Conservation (phyloP, 23 red algal genomes). For the Agarophyton chilense region DNA sequence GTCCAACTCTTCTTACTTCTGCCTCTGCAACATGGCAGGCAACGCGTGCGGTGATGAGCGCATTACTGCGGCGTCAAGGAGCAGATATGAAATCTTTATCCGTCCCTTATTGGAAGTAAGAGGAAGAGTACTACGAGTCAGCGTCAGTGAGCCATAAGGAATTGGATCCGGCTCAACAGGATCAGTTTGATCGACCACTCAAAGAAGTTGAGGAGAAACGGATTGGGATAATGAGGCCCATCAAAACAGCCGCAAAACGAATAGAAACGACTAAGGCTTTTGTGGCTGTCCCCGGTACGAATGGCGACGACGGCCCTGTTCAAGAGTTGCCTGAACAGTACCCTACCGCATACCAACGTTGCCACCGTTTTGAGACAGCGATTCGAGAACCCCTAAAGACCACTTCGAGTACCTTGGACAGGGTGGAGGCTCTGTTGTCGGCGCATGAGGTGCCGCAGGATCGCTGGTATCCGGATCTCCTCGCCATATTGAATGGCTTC, state of each 20-base stretch:
- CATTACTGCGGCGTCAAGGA: not conserved
- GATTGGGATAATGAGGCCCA: not conserved
- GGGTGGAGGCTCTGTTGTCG: not conserved
- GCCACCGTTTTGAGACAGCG: not conserved
- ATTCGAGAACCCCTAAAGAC: not conserved
- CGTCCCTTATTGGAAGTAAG: not conserved
- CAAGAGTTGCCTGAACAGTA: too few species aligned
- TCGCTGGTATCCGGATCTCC: not conserved
- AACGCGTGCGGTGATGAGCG: not conserved
- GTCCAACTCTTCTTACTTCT: not conserved
- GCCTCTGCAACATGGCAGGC: not conserved
- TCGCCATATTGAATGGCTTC: conserved; percentile 7
- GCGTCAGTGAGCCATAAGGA: not conserved
- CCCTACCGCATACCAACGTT: not conserved
- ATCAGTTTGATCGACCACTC: not conserved
- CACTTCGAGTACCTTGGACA: conserved; percentile 4
- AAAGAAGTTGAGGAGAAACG: not conserved
- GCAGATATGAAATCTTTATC: not conserved
- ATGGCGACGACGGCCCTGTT: not conserved
- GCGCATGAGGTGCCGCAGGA: not conserved
- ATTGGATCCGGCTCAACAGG: not conserved
- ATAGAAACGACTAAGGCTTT: not conserved
- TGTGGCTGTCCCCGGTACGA: not conserved
- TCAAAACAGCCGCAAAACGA: not conserved
- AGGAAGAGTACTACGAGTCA: not conserved